A percentile compares a stretch with the other conserved stretches of the same genome.
phyloP scores from a whole-genome alignment of 78 protist species.

The Corallochytrium limacisporum region DNA sequence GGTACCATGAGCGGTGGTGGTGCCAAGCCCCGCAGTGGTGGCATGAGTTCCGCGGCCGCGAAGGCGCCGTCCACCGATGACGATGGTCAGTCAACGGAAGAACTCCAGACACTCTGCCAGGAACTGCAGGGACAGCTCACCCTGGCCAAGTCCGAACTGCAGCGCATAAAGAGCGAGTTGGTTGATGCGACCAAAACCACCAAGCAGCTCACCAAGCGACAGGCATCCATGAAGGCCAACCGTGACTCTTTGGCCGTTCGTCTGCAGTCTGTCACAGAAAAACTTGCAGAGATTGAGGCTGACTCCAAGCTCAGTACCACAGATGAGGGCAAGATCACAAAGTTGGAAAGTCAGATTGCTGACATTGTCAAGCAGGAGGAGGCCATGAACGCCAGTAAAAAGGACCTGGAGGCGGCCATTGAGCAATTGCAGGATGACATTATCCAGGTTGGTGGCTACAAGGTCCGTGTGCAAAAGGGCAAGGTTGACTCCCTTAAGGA shows the following conservation, averaged over 20 bases:
- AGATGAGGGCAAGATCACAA: neutral
- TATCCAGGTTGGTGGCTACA: constrained; percentile 44
- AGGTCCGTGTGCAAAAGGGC: constrained; percentile 17
- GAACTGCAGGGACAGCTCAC: no score
- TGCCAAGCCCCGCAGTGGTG: neutral
- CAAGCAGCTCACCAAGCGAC: no score
- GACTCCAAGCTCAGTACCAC: neutral
- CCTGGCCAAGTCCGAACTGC: no score
- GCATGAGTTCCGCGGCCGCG: neutral
- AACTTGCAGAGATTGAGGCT: neutral
- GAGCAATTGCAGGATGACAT: constrained; percentile 33
- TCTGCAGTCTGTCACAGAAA: no score
- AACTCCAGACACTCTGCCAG: no score
- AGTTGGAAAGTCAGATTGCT: neutral
- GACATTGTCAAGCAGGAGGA: neutral
- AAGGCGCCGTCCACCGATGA: neutral
- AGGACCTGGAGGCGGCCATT: constrained; percentile 1
- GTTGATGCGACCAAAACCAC: no score
- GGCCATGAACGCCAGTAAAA: neutral
- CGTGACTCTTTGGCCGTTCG: no score
- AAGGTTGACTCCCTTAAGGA: neutral
- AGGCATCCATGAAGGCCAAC: no score
- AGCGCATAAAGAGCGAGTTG: no score
- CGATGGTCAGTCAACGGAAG: no score
- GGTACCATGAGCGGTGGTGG: constrained; percentile 99